Base-by-base conservation (phyloP, 2,329 filamentous ascomycete genomes). In the Botryotinia calthae region DNA sequence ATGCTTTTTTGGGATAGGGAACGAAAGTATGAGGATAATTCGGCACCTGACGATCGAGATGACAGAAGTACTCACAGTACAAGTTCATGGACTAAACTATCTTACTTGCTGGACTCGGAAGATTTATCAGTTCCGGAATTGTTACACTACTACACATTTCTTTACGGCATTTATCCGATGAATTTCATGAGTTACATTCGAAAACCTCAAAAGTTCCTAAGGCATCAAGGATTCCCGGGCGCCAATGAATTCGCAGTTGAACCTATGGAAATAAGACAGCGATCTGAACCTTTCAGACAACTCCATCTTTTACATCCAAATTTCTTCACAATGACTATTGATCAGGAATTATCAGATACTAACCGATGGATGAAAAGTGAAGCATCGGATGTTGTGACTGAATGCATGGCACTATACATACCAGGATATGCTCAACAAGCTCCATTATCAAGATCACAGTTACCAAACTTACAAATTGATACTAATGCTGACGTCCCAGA, bases 121-220 rank as follows among this genome's bases (percentile, higher is more conserved):
- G 88, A 89, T 59, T 85, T 86, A 9, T 84, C 86, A 4, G 87
- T 93, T 3, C 88, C 90, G 8, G 90, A 93, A 74, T 85, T 95
- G 1, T 82, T 90, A 70, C 88, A 90, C 77, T 95, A 93, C 81
- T 96, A 94, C 78, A 95, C 92, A 4, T 91, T 94, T 40, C 85
- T 96, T 0, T 96, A 96, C 77, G 93, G 93, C 0, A 83, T 96
- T 7, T 96, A 95, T 76, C 93, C 93, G 2, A 88, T 95, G 79
- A 95, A 95, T 80, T 94, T 96, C 77, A 92, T 94, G 88, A 91
- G 91, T 81, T 96, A 95, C 79, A 91, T 96, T 75, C 88, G 93
- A 72, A 95, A 95, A 79, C 93, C 93, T 4, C 89, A 94, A 76
- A 89, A 91, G 75, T 95, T 92, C 79, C 84, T 96, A 16, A 90